Base-by-base conservation (phyloP, 371 early-diverging fungal species). In the Apophysomyces trapeziformis region DNA sequence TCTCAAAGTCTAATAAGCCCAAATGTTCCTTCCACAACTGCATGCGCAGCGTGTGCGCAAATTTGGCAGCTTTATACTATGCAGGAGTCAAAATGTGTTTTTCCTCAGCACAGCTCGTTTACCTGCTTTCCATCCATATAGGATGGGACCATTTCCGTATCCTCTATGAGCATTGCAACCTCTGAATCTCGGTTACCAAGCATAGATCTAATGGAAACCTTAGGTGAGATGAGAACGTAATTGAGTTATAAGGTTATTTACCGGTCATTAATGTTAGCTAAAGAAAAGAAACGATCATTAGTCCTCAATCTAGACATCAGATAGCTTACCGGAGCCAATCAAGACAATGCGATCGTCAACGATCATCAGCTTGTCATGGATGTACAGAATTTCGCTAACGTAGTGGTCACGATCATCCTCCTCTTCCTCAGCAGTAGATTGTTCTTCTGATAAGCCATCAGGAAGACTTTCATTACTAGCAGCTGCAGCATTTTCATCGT, bases 341-440 rank as follows among this genome's bases (percentile, higher is more conserved):
- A 97, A 77, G 38, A 91, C 90, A 63, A 86, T 84, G 7, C 85
- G 83, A 66, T 95, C 96, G 75, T 97, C 98, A 2, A 94, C 90
- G 69, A 97, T 95, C 89, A 96, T 87, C 44, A 96, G 68, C 71
- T 97, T 97, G 70, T 91, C 89, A 77, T 97, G 98, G 57, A 96
- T 88, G 72, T 97, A 96, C 43, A 96, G 76, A 58, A 92, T 84
- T 73, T 97, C 96, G 6, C 91, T 91, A 0, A 93, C 91, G 73
- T 87, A 86, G 61, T 78, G 71, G 38, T 75, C 73, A 16, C 76
- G 66, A 58, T 74, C 78, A 70, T 79, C 79, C n/a, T 60, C 78
- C n/a, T 57, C 14, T 4, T 57, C 65, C 12, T 43, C 32, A n/a
- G 16, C 54, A 35, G 47, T 8, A 3, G 54, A 36, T 13, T n/a